phyloP scores from a whole-genome alignment of 768 basidiomycete genomes.

The Lentinula sp. region DNA sequence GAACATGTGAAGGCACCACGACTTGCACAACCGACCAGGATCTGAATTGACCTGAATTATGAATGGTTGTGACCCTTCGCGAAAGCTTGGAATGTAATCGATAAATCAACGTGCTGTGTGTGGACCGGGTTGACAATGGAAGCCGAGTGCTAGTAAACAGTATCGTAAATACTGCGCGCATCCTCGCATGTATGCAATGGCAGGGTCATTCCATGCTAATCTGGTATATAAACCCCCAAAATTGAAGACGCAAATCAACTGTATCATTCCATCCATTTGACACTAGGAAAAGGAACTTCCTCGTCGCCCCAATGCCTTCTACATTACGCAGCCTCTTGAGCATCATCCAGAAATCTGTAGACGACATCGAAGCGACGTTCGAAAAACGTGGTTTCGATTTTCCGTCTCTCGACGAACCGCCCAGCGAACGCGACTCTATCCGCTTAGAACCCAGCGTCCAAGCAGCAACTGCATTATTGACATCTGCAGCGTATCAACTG shows the following conservation, averaged over 20 bases:
- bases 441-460: not conserved
- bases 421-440: not conserved
- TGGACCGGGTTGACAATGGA: not conserved
- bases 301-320: not conserved
- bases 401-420: conserved; percentile 1
- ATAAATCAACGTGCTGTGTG: not conserved
- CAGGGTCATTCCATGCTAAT: not conserved
- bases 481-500: conserved; percentile 1
- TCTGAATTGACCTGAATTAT: not conserved
- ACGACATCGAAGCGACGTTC: not conserved
- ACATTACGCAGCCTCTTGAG: not conserved
- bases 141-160: not conserved
- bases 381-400: not conserved
- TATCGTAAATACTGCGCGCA: not conserved
- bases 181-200: not conserved
- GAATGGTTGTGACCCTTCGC: not conserved
- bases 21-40: not conserved
- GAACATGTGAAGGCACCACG: not conserved
- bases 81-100: not conserved
- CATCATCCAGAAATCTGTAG: conserved; percentile 2
- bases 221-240: not conserved
- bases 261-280: not conserved
- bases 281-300: not conserved
- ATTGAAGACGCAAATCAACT: not conserved
- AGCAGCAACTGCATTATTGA: not conserved